Evolutionary conservation across 495 filamentous ascomycete species (phyloP), one percentile per base, ranked within the genome.

Genomic region (Lasiosphaeria miniovina): DNA sequence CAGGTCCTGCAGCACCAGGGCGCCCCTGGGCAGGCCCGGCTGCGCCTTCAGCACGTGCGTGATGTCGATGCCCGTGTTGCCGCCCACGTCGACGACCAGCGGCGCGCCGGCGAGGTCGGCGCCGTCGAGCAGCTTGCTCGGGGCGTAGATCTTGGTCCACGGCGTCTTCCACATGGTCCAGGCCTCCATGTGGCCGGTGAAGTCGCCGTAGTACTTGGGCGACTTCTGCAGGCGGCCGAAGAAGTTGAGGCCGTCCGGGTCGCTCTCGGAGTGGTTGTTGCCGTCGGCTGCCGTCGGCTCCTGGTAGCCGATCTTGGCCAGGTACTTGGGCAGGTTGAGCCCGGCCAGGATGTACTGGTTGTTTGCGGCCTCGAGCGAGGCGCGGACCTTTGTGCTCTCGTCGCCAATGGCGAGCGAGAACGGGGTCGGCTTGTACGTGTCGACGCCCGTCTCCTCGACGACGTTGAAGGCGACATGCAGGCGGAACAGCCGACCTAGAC

Each of bases 21-120:
- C 66, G 1, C 71, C 75, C 0, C 36, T 48, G 8, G 60, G 51
- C 0, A 82, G 59, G 12, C 54, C 36, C 1, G 77, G 74, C 49
- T 67, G 72, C 6, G 68, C 69, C 0, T 45, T 61, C 4, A 73
- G 60, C 35, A 81, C 75, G 7, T 69, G 71, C 11, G 63, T 54
- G 11, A 80, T 55, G 57, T 79, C 74, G 54, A 80, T 75, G 4
- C 78, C 80, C 3, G 66, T 71, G 33, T 76, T 72, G 4, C 79
- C 79, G 34, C 74, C 78, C 1, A 82, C 59, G 52, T 81, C 79
- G 14, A 81, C 76, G 4, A 80, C 59, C 1, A 86, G 64, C 12
- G 75, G 69, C 0, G 68, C 65, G 17, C 70, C 41, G 49, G 58
- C 41, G 8, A 60, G 15, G 24, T 65, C 56, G 24, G 53, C 54